Base-by-base conservation (phyloP, 2,329 filamentous ascomycete genomes). In the Trichoderma atrobrunneum region DNA sequence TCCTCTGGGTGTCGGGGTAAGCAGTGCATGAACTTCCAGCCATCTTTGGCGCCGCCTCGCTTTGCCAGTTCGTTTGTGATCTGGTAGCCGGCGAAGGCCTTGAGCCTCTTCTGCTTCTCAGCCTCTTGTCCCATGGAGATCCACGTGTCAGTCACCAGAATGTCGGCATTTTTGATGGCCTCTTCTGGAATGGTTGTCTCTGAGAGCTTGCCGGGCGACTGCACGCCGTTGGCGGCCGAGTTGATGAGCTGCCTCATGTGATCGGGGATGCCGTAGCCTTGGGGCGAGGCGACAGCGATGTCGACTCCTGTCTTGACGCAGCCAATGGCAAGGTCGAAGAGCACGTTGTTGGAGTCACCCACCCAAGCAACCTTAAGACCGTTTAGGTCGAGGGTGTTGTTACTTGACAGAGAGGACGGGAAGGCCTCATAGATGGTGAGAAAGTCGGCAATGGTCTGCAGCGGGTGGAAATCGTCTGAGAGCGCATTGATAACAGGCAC, bases 1-100 rank as follows among this genome's bases (percentile, higher is more conserved):
- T 99, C 96, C 81, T 99, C 95, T 0, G 89, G 89, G 80, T 99
- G 95, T 74, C 96, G 89, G 16, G 96, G 96, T 72, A 99, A 83
- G 81, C 96, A 99, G 85, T 99, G 96, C 96, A 99, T 98, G 81
- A 99, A 99, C 82, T 93, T 94, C 96, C 96, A 99, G 74, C 88
- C 88, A 16, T 92, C 86, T 81, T 96, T 97, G 56, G 96, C 96
- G 24, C 94, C 95, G 57, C 94, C 95, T 64, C 91, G 87, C 82
- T 91, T 88, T 2, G 94, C 95, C 76, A 99, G 85, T 57, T 96
- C 93, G 62, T 91, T 88, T 3, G 95, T 98, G 78, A 99, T 92
- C 81, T 98, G 95, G 83, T 95, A 99, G 16, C 95, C 95, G 34
- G 88, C 87, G 80, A 99, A 99, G 2, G 90, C 94, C 79, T 91